phyloP scores from a whole-genome alignment of 1,139 yeast species.

The Sugiyamaella novakii region DNA sequence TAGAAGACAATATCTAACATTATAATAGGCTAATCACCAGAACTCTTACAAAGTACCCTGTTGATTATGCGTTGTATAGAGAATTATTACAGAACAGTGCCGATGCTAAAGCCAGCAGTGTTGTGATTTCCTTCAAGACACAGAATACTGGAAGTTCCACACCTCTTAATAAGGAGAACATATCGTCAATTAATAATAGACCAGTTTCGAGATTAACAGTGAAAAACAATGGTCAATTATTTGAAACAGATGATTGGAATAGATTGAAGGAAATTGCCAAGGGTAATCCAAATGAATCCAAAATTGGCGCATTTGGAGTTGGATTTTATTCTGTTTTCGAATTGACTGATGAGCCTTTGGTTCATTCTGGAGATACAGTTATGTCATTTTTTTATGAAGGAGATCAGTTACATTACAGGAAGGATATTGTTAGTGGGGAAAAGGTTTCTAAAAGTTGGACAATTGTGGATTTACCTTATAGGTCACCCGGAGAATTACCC shows the following conservation, averaged over 20 bases:
- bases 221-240: constrained; percentile 43
- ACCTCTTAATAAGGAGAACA: constrained; percentile 21
- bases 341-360: constrained; percentile 74
- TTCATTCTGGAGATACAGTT: constrained; percentile 44
- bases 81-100: constrained; percentile 48
- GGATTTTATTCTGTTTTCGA: constrained; percentile 98
- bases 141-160: constrained; percentile 21
- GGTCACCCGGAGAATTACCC: constrained; percentile 39
- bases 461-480: constrained; percentile 45
- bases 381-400: constrained; percentile 46
- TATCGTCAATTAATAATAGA: constrained; percentile 36
- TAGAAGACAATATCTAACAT: constrained; percentile 1
- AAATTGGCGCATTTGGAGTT: constrained; percentile 99
- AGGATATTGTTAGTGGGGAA: constrained; percentile 30
- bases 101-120: constrained; percentile 45
- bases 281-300: constrained; percentile 79
- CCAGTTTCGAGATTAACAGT: constrained; percentile 40
- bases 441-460: constrained; percentile 40
- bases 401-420: constrained; percentile 44
- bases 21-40: constrained; percentile 40
- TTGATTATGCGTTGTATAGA: constrained; percentile 46
- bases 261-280: constrained; percentile 47
- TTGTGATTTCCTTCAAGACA: constrained; percentile 38
- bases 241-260: constrained; percentile 46
- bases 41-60: constrained; percentile 47